Evolutionary conservation across 1,139 yeast genomes (phyloP).

Genomic region (Yamadazyma friedrichii): DNA sequence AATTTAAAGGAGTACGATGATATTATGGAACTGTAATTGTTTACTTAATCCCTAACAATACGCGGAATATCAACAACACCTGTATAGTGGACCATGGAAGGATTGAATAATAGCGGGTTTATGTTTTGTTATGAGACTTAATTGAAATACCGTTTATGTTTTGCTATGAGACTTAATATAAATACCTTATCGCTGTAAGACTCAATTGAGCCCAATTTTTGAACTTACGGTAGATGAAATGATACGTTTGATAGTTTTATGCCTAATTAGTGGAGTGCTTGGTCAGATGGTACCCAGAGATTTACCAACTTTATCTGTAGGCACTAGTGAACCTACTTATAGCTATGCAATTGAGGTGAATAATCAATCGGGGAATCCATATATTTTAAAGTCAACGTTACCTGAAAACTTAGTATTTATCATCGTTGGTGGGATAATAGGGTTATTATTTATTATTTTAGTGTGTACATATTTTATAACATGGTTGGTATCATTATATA

Average conservation of each 20-base stretch:
- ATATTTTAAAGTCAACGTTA: constrained; percentile 21
- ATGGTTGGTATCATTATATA: constrained; percentile 22
- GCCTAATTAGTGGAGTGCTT: not conserved
- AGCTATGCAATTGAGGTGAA: constrained; percentile 11
- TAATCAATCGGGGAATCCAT: constrained; percentile 29
- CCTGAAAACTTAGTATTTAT: constrained; percentile 45
- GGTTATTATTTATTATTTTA: constrained; percentile 22
- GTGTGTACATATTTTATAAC: constrained; percentile 23
- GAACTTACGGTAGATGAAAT: not conserved
- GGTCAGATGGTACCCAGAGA: constrained; percentile 7
- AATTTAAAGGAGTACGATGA: not conserved
- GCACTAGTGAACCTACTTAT: constrained; percentile 10
- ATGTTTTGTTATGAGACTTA: not conserved
- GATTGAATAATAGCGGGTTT: not conserved
- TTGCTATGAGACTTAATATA: not conserved
- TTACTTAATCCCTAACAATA: not conserved
- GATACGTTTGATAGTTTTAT: not conserved
- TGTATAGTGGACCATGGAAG: not conserved
- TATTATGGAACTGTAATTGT: not conserved
- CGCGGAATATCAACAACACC: constrained; percentile 2
- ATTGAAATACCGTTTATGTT: too few relatives aligned
- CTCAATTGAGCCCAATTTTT: not conserved
- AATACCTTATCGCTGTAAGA: not conserved
- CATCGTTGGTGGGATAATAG: constrained; percentile 37
- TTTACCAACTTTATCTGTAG: constrained; percentile 12